These are phyloP conservation scores for Wickerhamiella lipophila DNA, from an alignment of 805 yeast species.

Conservation along the genomic window DNA sequence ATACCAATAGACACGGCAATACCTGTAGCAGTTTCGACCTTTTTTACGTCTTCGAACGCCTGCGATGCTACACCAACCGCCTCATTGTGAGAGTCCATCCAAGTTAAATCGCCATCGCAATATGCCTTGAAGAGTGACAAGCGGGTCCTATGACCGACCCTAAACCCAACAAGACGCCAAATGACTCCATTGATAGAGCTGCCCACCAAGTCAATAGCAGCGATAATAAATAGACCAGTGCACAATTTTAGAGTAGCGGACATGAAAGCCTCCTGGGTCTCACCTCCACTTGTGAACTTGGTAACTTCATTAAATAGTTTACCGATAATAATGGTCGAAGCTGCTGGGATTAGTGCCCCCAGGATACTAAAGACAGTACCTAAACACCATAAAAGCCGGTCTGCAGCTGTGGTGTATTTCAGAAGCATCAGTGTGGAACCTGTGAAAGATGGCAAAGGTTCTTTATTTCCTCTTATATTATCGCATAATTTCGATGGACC, in stretches of 20 bases:
- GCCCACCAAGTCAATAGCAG: slow-evolving; percentile 34
- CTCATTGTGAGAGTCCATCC: slow-evolving; percentile 51
- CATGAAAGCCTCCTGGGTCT: slow-evolving; percentile 27
- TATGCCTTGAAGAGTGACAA: slow-evolving; percentile 33
- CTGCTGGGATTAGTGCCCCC: slow-evolving; percentile 17
- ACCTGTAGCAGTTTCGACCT: slow-evolving; percentile 19
- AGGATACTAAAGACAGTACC: neutral
- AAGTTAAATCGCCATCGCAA: slow-evolving; percentile 36
- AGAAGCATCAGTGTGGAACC: neutral
- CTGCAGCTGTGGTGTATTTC: neutral
- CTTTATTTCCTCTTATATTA: neutral
- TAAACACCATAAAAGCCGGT: neutral
- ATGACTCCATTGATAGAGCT: slow-evolving; percentile 43
- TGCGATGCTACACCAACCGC: slow-evolving; percentile 54
- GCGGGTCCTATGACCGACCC: slow-evolving; percentile 50
- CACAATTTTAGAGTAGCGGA: slow-evolving; percentile 29
- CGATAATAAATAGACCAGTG: slow-evolving; percentile 35
- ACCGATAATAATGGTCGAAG: slow-evolving; percentile 48
- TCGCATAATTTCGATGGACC: neutral
- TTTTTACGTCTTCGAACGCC: slow-evolving; percentile 32
- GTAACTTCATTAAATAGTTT: slow-evolving; percentile 41
- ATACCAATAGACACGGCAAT: slow-evolving; percentile 59
- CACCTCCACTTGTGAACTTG: slow-evolving; percentile 27
- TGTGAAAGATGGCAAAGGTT: neutral
- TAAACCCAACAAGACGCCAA: slow-evolving; percentile 66